phyloP scores from a whole-genome alignment of 73 alveolate species.

The Paramecium primaurelia region DNA sequence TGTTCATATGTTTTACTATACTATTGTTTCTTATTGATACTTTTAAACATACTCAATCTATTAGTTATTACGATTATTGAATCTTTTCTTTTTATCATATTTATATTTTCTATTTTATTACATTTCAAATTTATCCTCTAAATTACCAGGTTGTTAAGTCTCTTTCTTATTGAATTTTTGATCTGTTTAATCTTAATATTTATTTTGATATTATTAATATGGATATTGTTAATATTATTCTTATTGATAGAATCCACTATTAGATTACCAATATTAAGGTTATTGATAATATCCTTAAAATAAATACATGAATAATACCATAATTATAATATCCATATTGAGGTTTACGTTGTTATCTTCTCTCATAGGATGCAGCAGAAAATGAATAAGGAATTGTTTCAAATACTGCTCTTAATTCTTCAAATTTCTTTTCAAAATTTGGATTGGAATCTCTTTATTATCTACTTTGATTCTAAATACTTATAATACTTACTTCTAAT shows the following conservation, averaged over 20 bases:
- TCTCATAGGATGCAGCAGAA: conserved; percentile 28
- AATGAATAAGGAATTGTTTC: conserved; percentile 25
- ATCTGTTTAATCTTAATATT: not conserved
- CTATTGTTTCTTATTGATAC: not conserved
- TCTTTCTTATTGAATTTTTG: not conserved
- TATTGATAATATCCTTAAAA: not conserved
- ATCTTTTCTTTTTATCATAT: not conserved
- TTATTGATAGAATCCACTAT: conserved; percentile 24
- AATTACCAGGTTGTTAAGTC: not conserved
- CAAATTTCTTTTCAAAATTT: not conserved
- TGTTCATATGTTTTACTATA: conserved; percentile 23
- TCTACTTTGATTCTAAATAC: not conserved
- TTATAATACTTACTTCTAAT: not conserved
- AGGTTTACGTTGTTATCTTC: not conserved
- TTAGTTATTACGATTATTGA: not conserved
- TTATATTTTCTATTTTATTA: not conserved
- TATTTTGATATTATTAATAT: not conserved
- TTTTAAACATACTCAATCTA: conserved; percentile 14
- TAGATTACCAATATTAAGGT: conserved; percentile 11
- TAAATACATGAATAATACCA: not conserved
- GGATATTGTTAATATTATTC: not conserved
- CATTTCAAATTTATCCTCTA: not conserved
- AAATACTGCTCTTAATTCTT: not conserved
- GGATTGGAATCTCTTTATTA: not conserved
- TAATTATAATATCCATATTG: not conserved